Base-by-base conservation (phyloP, 2,329 filamentous ascomycete species). In the Aspergillus pseudoglaucus region DNA sequence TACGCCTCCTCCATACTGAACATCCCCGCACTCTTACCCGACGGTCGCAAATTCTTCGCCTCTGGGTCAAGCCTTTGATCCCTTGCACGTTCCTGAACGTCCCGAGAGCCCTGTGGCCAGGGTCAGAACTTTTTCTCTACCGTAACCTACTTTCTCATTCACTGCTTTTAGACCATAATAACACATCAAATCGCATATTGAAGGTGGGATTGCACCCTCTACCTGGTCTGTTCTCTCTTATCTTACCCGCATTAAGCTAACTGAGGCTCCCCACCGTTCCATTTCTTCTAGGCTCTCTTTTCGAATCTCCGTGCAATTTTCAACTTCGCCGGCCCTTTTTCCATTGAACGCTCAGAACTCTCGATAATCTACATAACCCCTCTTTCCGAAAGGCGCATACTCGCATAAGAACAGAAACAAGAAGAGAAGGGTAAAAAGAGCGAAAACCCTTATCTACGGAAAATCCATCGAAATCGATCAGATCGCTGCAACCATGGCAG, bases 401-500 rank as follows among this genome's bases (percentile, higher is more conserved):
- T 30, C 25, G 25, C 25, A 30, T 30, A 30, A 12, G 25, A 30
- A 30, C 25, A 12, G 25, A 30, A 30, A 30, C 4, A 30, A 30
- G 25, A 30, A 30, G 25, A 30, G 10, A 30, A 10, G 10, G 25
- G 9, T 30, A 30, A 30, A 30, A 30, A 30, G 25, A 30, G 4
- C 25, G 25, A 30, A 10, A 12, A 12, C 10, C 10, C n/a, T n/a
- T n/a, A 30, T 30, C 25, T 12, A 30, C 25, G 10, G 25, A 30
- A 30, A 5, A 30, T 30, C 25, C 9, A 30, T 7, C 25, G 10
- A 30, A 35, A 35, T 35, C 33, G n/a, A 35, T 10, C 7, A 18
- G 30, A 46, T 39, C 41, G 49, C 18, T 40, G 27, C 43, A 18
- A 54, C 40, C 44, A 66, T 66, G 64, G 61, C 64, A 42, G 61